Evolutionary conservation across 257 asterid species (phyloP), one percentile per base, ranked within the genome.

Genomic region (Verbascum thapsus): DNA sequence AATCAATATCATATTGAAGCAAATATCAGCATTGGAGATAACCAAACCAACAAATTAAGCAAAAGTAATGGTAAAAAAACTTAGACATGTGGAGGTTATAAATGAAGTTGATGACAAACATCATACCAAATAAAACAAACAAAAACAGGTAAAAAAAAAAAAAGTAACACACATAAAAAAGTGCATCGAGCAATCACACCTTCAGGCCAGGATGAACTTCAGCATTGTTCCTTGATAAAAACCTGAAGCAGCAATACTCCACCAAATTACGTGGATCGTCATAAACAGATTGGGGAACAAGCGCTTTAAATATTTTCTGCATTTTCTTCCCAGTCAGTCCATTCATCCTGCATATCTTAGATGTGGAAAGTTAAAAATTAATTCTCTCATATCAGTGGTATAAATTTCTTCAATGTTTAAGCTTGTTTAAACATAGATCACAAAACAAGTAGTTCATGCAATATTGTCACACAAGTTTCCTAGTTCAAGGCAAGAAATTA

Each of bases 191-290:
- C 45, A 40, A 39, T 68, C 81, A 60, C 49, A 92, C 99, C 96
- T 90, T 94, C 79, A 94, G 88, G 78, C 75, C 51, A 61, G 95
- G 96, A 87, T 94, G 99, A 68, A 94, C 68, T 20, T 78, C 80
- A 72, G 85, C 81, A 39, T 47, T 70, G 67, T 87, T 95, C 75
- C 85, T 90, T 3, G 92, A 90, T 76, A 94, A 79, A 82, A 85
- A 90, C 74, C 99, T 76, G 80, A 94, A 94, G 85, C 95, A 90
- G 85, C 97, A 90, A 68, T 90, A 90, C 70, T 94, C 99, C 73
- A 94, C 94, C 76, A 94, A 73, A 79, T 70, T 78, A 63, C 97
- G 95, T 53, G 95, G 91, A 75, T 90, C 80, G 26, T 71, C 76
- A 76, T 78, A 76, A 35, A 85, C 80, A 15, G 84, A 72, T 69